These are phyloP conservation scores for Apiospora malaysiana DNA, from an alignment of 2,329 filamentous ascomycete genomes.

Conservation along the genomic window DNA sequence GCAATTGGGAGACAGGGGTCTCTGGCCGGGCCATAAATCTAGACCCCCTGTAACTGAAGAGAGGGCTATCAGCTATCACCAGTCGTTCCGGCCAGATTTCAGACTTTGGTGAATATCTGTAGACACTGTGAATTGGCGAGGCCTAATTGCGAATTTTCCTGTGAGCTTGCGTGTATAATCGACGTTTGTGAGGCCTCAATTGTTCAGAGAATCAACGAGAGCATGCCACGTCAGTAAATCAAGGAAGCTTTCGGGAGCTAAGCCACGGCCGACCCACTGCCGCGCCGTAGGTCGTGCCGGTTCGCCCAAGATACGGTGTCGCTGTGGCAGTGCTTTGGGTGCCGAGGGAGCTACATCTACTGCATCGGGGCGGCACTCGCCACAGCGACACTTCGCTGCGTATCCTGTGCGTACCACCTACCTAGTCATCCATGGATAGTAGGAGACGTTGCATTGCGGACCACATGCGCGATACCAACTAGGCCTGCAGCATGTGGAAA, in stretches of 20 bases:
- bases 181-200: conserved; percentile 11
- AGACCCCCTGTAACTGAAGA: neutral
- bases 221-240: conserved; percentile 19
- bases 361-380: conserved; percentile 4
- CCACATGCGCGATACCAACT: neutral
- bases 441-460: conserved; percentile 11
- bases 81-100: neutral
- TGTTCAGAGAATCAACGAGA: neutral
- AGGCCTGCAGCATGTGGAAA: neutral
- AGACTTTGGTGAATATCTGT: neutral
- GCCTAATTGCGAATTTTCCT: neutral
- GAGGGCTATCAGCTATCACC: neutral
- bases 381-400: neutral
- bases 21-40: neutral
- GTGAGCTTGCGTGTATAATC: neutral
- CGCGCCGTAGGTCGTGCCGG: conserved; percentile 12
- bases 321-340: conserved; percentile 12
- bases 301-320: conserved; percentile 16
- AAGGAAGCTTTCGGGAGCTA: neutral
- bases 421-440: no score
- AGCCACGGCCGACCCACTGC: conserved; percentile 20
- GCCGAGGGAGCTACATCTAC: neutral
- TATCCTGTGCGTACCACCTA: neutral
- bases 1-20: conserved; percentile 37
- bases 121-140: conserved; percentile 13